Base-by-base conservation (phyloP, 108 stramenopile species). In the Seminavis robusta region DNA sequence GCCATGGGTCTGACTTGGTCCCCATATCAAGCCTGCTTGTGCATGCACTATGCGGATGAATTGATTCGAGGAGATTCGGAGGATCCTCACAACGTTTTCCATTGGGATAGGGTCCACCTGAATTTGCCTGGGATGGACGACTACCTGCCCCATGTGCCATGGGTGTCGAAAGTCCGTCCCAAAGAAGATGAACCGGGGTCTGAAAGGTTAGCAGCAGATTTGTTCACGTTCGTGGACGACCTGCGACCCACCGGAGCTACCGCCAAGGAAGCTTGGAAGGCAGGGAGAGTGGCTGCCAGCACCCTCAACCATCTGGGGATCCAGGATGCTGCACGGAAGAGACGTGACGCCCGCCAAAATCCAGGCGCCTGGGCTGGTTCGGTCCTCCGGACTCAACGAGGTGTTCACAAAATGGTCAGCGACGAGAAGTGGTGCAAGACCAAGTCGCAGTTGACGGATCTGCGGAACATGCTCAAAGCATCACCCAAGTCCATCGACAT, bases 291-390 rank as follows among this genome's bases (percentile, higher is more conserved):
- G 31, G 45, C 36, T 10, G 42, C 42, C 29, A 2, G 44, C 13
- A 9, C 19, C 0, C 58, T 75, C 21, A 27, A 41, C 3, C 62
- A 64, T n/a, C 31, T 82, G n/a, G 76, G 76, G 5, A 48, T 77
- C 4, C 81, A 82, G 46, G 76, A 82, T 32, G 81, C 76, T 2
- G 17, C 62, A n/a, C 29, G 73, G 10, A 81, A 81, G 38, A 33
- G 69, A 1, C 1, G 64, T 1, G 8, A 11, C 16, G 19, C 52
- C 20, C 23, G 52, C 8, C 50, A 70, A 32, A 36, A 30, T 0
- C 73, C 74, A 1, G 63, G 77, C 2, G 74, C 74, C 13, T 83
- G 81, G 77, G 81, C 74, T 21, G 77, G 70, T 21, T 32, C 59
- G 5, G 52, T 66, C 21, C 42, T 21, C 5, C 42, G 23, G 5